Evolutionary conservation across 345 rosid species (phyloP), one percentile per base, ranked within the genome.

Genomic region (Erucastrum elatum): DNA sequence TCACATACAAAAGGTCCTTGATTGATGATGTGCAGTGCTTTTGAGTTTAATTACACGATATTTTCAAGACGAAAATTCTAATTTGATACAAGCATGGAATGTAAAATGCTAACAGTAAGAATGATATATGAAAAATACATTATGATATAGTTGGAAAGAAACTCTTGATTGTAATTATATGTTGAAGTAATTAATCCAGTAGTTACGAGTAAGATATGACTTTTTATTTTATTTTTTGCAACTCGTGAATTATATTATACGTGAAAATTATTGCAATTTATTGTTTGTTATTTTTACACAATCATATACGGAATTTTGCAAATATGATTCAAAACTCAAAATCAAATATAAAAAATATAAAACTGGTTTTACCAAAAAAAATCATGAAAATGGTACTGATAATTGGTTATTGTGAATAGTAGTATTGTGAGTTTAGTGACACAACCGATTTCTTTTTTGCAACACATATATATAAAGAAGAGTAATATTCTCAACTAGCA

Each of bases 51-150:
- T 61, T 29, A 27, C 15, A 60, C 27, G 10, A 16, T 34, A 26
- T 35, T 64, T 35, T 37, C n/a, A 66, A 6, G 51, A 21, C 5
- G 39, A 67, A 66, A 12, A 7, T 7, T 30, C 3, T 39, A 3
- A 44, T 27, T 68, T 27, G 60, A n/a, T 29, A 70, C 16, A 69
- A 69, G 46, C 68, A 68, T 49, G 56, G 41, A 49, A 29, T 9
- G 15, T 21, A 46, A 25, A 44, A 17, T 41, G 71, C 3, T 41
- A 25, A 16, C 15, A 30, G 3, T 25, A 51, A 1, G 21, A 60
- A 39, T 8, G 3, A 13, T 25, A 60, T 31, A 53, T 39, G 46
- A 39, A 39, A 9, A 39, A 10, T 39, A 39, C 10, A 39, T 15
- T n/a, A 27, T 9, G 60, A 41, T 11, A 3, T 41, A 9, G 12